Conservation (phyloP, 2,329 filamentous ascomycete species). For the Sporothrix sp. region DNA sequence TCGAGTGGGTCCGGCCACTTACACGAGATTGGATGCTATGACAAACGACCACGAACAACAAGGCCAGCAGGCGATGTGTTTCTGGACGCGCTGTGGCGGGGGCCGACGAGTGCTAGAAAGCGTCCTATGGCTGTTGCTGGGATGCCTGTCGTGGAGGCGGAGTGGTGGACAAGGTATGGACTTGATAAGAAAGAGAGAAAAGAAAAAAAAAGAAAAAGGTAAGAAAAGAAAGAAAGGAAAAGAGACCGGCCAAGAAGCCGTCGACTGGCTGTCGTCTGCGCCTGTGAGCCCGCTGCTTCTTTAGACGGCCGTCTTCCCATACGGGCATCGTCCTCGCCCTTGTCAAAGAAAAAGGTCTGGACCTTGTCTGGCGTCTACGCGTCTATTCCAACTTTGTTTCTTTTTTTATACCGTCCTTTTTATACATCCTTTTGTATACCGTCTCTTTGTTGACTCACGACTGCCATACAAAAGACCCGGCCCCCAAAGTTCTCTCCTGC, state of each 20-base stretch:
- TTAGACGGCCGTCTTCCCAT: no score
- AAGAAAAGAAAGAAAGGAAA: not conserved
- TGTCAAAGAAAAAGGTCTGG: not conserved
- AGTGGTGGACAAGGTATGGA: not conserved
- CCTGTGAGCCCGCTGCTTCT: not conserved
- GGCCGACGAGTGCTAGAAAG: not conserved
- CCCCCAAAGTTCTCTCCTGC: no score
- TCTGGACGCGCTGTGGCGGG: not conserved
- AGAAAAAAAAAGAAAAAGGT: not conserved
- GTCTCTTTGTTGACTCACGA: not conserved
- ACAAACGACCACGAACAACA: not conserved
- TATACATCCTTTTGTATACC: conserved; percentile 4
- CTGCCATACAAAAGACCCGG: no score
- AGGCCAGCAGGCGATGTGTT: not conserved
- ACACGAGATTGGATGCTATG: not conserved
- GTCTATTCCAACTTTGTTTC: no score
- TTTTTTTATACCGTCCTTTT: not conserved
- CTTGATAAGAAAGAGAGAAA: not conserved
- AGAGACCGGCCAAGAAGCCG: not conserved
- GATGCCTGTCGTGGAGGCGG: no score
- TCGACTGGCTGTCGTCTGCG: not conserved
- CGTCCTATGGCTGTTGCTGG: not conserved
- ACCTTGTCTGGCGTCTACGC: conserved; percentile 1
- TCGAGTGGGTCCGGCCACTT: not conserved
- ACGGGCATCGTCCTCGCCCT: not conserved